Base-by-base conservation (phyloP, 495 filamentous ascomycete species). In the Lasiosphaeriaceae sp. region DNA sequence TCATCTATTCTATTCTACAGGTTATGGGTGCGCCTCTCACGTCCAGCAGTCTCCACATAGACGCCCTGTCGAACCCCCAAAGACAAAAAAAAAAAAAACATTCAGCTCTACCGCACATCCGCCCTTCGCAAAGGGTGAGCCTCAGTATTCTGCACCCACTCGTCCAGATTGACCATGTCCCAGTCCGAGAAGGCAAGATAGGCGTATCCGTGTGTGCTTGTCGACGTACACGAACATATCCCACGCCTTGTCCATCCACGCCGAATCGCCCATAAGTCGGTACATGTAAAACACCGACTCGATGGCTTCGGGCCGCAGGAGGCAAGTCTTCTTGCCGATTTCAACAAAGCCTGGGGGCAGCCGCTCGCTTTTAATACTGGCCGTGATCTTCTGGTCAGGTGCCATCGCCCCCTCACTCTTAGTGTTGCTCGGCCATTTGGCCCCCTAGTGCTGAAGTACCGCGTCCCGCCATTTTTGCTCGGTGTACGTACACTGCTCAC, bases 111-210 rank as follows among this genome's bases (percentile, higher is more conserved):
- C 19, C 3, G 41, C 19, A 16, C 41, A 44, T 72, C 69, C 22
- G 76, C 75, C 56, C 78, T 67, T 78, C 74, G 81, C 50, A 92
- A 82, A 7, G 88, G 83, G 76, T 91, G 89, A 29, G 89, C 88
- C 71, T 92, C 88, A 8, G 89, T 91, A 63, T 89, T 92, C 61
- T 78, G 61, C 31, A 74, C 71, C 66, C 70, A 75, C 55, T 75
- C 62, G 56, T 78, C 73, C 64, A 96, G 71, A 71, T 80, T 87
- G 22, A 90, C 75, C 50, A 85, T 68, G 54, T 83, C 78, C 22
- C 87, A 86, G 35, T 90, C 87, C 21, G 82, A 85, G 61, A 92
- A 96, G 37, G 92, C 82, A 56, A 95, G 70, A 58, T 90, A 96
- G 62, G 92, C 91, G 69, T 96, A 95, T 54, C 16, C 61, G 57